Conservation (phyloP, 2,329 filamentous ascomycete species). For the Ophiostoma fasciatum region DNA sequence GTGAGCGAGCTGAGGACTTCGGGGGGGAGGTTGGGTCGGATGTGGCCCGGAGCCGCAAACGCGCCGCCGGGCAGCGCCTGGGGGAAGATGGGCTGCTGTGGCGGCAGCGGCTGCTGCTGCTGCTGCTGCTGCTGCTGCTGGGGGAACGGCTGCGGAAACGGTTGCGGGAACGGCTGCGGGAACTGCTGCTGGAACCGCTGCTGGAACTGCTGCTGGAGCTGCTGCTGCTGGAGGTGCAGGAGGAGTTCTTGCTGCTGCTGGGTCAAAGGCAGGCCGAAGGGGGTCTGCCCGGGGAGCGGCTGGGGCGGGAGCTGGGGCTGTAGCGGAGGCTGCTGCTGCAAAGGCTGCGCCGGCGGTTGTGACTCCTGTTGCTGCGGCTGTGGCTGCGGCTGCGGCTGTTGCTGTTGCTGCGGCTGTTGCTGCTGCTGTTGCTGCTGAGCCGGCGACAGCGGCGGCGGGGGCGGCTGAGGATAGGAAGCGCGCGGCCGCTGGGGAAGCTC, state of each 20-base stretch:
- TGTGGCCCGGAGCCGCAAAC: conserved; percentile 16
- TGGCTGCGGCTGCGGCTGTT: conserved; percentile 19
- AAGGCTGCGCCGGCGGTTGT: conserved; percentile 9
- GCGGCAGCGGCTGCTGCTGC: conserved; percentile 13
- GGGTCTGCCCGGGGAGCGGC: no score
- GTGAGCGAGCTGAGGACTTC: conserved; percentile 30
- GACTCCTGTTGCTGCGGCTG: no score
- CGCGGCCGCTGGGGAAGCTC: conserved; percentile 20
- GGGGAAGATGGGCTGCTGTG: not conserved
- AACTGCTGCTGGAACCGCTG: not conserved
- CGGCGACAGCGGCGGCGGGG: not conserved
- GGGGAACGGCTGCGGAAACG: not conserved
- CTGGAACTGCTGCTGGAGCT: conserved; percentile 1
- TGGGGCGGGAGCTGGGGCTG: conserved; percentile 9
- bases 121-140: conserved; percentile 14
- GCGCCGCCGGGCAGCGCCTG: not conserved
- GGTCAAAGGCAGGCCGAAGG: no score
- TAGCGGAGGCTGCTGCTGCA: conserved; percentile 12
- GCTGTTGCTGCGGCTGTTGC: conserved; percentile 8
- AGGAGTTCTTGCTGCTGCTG: conserved; percentile 3
- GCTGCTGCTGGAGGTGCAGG: conserved; percentile 6
- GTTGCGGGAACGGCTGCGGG: not conserved
- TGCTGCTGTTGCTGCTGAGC: no score
- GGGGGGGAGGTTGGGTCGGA: conserved; percentile 17
- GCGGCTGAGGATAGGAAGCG: conserved; percentile 14